These are phyloP conservation scores for Kwoniella sp. DNA, from an alignment of 768 basidiomycete species.

Conservation along the genomic window DNA sequence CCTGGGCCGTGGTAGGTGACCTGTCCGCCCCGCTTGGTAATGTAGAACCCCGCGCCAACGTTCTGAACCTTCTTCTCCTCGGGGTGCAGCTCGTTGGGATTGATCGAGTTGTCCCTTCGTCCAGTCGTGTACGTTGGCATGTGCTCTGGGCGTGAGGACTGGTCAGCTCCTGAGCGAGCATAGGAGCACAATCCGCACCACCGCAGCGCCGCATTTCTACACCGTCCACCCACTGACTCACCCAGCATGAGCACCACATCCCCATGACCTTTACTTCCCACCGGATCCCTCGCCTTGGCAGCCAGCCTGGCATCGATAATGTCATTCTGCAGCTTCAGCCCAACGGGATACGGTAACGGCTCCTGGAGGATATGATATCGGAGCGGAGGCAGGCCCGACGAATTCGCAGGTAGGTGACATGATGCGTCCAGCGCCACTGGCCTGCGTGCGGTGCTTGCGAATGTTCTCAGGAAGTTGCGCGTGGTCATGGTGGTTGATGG, in stretches of 20 bases:
- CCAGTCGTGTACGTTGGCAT: conserved; percentile 92
- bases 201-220: too few relatives aligned
- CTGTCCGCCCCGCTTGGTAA: conserved; percentile 80
- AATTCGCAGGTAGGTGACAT: too few relatives aligned
- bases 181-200: too few relatives aligned
- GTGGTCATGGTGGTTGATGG: too few relatives aligned
- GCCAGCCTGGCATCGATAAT: conserved; percentile 35
- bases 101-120: conserved; percentile 62
- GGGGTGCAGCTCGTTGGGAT: conserved; percentile 55
- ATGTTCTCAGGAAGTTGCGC: too few relatives aligned
- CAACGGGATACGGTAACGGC: conserved; percentile 69
- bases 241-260: conserved; percentile 49
- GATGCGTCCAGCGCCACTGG: too few relatives aligned
- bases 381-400: conserved; percentile 20
- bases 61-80: conserved; percentile 65
- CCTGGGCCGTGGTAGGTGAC: conserved; percentile 97
- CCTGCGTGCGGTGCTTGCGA: too few relatives aligned
- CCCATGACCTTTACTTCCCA: conserved; percentile 23
- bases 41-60: conserved; percentile 82
- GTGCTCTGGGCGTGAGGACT: conserved; percentile 66
- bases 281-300: conserved; percentile 26
- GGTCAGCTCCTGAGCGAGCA: too few relatives aligned
- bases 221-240: too few relatives aligned
- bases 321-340: conserved; percentile 50
- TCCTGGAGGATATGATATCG: conserved; percentile 67